Evolutionary conservation across 2,329 filamentous ascomycete species (phyloP), one percentile per base, ranked within the genome.

Genomic region (Bipolaris bicolor): DNA sequence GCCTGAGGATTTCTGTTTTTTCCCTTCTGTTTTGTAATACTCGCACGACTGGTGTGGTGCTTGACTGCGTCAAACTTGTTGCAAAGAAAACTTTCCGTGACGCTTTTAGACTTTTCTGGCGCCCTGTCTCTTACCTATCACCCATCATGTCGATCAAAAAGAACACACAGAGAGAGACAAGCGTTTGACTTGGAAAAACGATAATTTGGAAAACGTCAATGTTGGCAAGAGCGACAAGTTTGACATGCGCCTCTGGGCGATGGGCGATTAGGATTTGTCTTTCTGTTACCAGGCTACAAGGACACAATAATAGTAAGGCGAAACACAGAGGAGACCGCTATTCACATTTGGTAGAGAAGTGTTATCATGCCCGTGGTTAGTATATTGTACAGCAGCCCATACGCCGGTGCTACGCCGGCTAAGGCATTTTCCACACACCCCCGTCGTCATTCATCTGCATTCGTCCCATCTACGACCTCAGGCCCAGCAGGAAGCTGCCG

Each of bases 401-500:
- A 46, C 45, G 31, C 31, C 39, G 45, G 37, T 49, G 18, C 11
- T 51, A 18, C 62, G 62, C 69, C 62, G 63, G 61, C 58, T 55
- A 68, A 68, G 72, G 67, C 64, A 65, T 48, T 49, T 43, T 43
- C n/a, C 52, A 46, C 31, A 22, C 39, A 6, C 18, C 26, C 46
- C 24, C 44, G 13, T 48, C 46, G 10, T 48, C 54, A 49, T 31
- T 36, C 45, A 16, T 45, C 55, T 50, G n/a, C 11, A 24, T 40
- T 51, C 58, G 52, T 10, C 16, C 9, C 9, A 13, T 52, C 65
- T 66, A 75, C 64, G 62, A 82, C 75, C 87, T 86, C 79, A 91
- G 74, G 26, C 88, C 89, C 56, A 91, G 77, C 68, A 91, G 76
- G 67, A 90, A 85, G 74, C 83, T 88, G 48, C 88, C 86, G 60